Evolutionary conservation across 2,329 filamentous ascomycete species (phyloP), one percentile per base, ranked within the genome.

Genomic region (Colletotrichum viniferum): DNA sequence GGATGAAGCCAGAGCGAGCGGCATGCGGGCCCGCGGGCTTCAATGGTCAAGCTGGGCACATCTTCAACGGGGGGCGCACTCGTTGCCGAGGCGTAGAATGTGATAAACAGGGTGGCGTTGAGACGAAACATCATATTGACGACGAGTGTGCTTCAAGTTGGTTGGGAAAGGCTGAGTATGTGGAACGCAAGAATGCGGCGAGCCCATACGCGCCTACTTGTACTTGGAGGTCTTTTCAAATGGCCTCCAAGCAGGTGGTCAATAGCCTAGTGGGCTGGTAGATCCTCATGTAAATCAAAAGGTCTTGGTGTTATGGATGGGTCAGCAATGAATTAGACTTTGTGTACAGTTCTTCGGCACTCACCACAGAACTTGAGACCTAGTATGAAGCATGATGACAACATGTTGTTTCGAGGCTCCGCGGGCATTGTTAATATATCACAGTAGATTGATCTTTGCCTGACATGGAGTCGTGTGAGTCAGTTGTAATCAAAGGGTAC

Each of bases 141-240:
- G 38, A 48, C 0, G 43, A 0, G 6, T 24, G 1, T 52, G 43
- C n/a, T 52, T 52, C 0, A 52, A 4, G 0, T 21, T 7, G n/a
- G n/a, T 4, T 21, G 43, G 0, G 43, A 52, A 24, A 21, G 43
- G n/a, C n/a, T 52, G 2, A 24, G 43, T 1, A 21, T 52, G 43
- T 21, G n/a, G 43, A 21, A 21, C 10, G 43, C n/a, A 13, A 52
- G n/a, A 3, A 13, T 52, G 2, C 0, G n/a, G 43, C n/a, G 43
- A 4, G n/a, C 43, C 10, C 3, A 13, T 21, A 7, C 10, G 10
- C 43, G 9, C 38, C 38, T 48, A n/a, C 12, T 21, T 52, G 43
- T 21, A 21, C 43, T 6, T 6, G 43, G n/a, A 52, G 12, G 38
- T n/a, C 38, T 48, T 48, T n/a, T 48, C 10, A n/a, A n/a, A 48